Evolutionary conservation across 1,284 basidiomycete genomes (phyloP).

Genomic region (Gomphus sp.): DNA sequence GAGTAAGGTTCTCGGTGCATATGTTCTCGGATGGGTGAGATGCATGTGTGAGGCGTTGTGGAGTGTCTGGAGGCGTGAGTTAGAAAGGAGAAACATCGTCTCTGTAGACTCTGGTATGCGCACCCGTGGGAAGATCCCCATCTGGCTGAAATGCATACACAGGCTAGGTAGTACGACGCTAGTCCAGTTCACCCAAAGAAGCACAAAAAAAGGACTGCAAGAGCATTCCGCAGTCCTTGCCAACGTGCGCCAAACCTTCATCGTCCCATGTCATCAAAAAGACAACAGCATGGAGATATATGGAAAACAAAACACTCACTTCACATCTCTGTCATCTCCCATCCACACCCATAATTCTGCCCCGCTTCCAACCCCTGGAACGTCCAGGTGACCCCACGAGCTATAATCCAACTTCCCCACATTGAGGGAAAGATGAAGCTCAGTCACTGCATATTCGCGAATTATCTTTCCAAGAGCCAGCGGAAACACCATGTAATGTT

Average conservation of each 20-base stretch:
- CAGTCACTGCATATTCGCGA: slow-evolving; percentile 74
- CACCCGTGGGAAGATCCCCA: too few relatives aligned
- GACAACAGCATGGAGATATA: too few relatives aligned
- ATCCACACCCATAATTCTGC: slow-evolving; percentile 55
- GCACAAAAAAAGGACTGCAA: slow-evolving; percentile 92
- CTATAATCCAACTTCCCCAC: slow-evolving; percentile 88
- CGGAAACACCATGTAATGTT: slow-evolving; percentile 62
- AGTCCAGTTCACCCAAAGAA: slow-evolving; percentile 70
- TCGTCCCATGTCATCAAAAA: neutral
- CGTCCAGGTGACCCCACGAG: slow-evolving; percentile 76
- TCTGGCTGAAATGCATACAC: slow-evolving; percentile 42
- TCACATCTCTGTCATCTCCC: slow-evolving; percentile 68
- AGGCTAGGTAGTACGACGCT: slow-evolving; percentile 62
- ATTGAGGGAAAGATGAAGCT: slow-evolving; percentile 82
- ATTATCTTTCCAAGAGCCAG: slow-evolving; percentile 81
- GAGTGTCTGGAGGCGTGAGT: too few relatives aligned
- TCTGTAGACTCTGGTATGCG: too few relatives aligned
- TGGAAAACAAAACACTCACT: slow-evolving; percentile 30
- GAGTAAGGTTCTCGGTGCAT: too few relatives aligned
- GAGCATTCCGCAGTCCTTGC: slow-evolving; percentile 27
- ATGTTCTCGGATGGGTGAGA: too few relatives aligned
- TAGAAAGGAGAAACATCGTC: too few relatives aligned
- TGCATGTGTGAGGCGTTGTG: too few relatives aligned
- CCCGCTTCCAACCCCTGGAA: slow-evolving; percentile 70
- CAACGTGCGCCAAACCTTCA: slow-evolving; percentile 67